These are phyloP conservation scores for Teratosphaeria pseudoeucalypti DNA, from an alignment of 2,329 filamentous ascomycete genomes.

Conservation along the genomic window DNA sequence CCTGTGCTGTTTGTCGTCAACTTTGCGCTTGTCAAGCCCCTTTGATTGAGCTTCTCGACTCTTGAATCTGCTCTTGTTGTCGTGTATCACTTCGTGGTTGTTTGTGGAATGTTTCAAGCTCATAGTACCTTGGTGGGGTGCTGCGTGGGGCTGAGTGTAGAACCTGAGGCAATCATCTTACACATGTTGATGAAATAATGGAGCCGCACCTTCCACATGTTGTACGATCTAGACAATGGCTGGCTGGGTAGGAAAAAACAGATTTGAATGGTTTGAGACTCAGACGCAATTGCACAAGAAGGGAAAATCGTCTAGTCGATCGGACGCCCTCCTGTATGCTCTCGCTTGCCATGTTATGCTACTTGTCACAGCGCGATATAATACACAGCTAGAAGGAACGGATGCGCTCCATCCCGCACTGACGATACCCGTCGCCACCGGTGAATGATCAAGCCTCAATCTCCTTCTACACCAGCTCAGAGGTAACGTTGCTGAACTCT, in stretches of 20 bases:
- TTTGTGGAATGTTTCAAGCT: neutral
- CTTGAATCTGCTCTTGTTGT: neutral
- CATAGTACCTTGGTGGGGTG: neutral
- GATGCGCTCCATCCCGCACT: neutral
- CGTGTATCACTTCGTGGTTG: neutral
- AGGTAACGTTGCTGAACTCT: conserved; percentile 94
- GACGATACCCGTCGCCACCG: neutral
- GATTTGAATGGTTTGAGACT: neutral
- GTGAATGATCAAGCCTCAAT: neutral
- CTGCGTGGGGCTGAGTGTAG: neutral
- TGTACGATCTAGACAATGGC: too few species aligned
- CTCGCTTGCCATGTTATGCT: neutral
- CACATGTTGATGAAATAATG: neutral
- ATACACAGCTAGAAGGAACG: neutral
- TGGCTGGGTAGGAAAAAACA: too few species aligned
- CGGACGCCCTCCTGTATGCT: neutral
- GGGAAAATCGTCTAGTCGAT: neutral
- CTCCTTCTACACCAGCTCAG: conserved; percentile 42
- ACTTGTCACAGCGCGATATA: neutral
- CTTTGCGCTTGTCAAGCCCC: neutral
- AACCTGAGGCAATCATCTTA: neutral
- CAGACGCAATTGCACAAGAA: neutral
- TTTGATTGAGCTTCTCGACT: neutral
- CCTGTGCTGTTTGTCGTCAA: neutral
- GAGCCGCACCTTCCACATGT: neutral